These are phyloP conservation scores for Pleurotus giganteus DNA, from an alignment of 768 basidiomycete genomes.

Conservation along the genomic window DNA sequence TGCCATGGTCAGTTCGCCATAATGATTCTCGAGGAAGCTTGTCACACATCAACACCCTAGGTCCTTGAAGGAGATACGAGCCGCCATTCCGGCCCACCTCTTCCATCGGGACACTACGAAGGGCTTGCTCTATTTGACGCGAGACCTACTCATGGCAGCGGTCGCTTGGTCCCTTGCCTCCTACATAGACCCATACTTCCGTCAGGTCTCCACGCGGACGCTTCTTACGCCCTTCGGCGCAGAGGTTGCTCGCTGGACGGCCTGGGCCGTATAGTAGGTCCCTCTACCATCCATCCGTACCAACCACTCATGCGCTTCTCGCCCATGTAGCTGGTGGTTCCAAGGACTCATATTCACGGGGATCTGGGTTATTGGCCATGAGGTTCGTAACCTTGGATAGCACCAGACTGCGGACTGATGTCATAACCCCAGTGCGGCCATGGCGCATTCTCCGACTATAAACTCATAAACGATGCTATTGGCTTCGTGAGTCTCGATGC, in stretches of 20 bases:
- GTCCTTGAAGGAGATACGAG: conserved; percentile 49
- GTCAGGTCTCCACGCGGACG: conserved; percentile 17
- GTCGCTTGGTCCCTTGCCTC: conserved; percentile 41
- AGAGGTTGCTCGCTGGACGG: conserved; percentile 37
- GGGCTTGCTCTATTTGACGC: conserved; percentile 40
- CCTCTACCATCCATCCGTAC: not conserved
- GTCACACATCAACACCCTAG: conserved; percentile 20
- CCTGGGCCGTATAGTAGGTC: conserved; percentile 46
- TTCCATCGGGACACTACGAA: conserved; percentile 41
- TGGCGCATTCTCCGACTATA: conserved; percentile 51
- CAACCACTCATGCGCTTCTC: not conserved
- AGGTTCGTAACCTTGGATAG: conserved; percentile 28
- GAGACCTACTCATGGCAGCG: conserved; percentile 44
- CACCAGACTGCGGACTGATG: conserved; percentile 1
- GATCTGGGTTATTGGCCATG: conserved; percentile 60
- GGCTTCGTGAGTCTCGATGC: conserved; percentile 43
- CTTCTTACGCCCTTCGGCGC: conserved; percentile 32
- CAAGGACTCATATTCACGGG: conserved; percentile 59
- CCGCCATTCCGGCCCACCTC: conserved; percentile 43
- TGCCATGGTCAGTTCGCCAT: conserved; percentile 38
- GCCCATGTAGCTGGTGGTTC: conserved; percentile 58
- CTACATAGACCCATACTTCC: conserved; percentile 42
- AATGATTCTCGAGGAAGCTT: not conserved
- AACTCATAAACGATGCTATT: conserved; percentile 44
- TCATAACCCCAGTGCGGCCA: conserved; percentile 46